Evolutionary conservation across 2,329 filamentous ascomycete species (phyloP), one percentile per base, ranked within the genome.

Genomic region (Fusarium stilboides): DNA sequence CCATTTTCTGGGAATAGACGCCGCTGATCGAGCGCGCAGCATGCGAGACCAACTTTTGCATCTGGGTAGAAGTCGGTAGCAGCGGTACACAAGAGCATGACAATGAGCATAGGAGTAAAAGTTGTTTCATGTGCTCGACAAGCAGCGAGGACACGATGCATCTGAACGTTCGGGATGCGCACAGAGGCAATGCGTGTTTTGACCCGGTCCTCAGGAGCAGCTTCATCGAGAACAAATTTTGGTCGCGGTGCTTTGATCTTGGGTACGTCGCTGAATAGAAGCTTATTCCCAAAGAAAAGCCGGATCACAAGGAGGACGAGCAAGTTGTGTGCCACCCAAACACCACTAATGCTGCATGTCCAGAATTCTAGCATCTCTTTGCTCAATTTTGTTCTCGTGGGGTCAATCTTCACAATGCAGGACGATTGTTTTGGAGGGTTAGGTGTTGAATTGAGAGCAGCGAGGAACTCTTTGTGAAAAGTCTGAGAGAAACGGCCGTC

Each of bases 51-150:
- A 4, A 76, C 55, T 40, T 69, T 71, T 1, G 74, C 74, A 8
- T 72, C 49, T 0, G 71, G 74, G 26, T 73, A 76, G 17, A 58
- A 66, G 17, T 76, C 74, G 13, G 34, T 58, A 1, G 65, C 65
- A 6, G 75, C 45, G 1, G 71, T 66, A 33, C 54, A 54, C 2
- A 56, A 20, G 6, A 66, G n/a, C 47, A 69, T 50, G 3, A 62
- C 50, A 1, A 55, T 62, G 3, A 76, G 28, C 2, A 76, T 55
- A 2, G 74, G 71, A 1, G 74, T 76, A 14, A 76, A 74, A 0
- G 66, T 76, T 8, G 68, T 64, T 1, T 68, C 47, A 10, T 65
- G 36, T 14, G 51, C 52, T 5, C 72, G 74, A 24, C 74, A 76
- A 3, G 70, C 70, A 1, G 36, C 19, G 13, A 73, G 28, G 1